Percentiles rank a stretch among this genome's conserved stretches.
Conservation (phyloP, 345 rosid species). For the Mangifera indica region DNA sequence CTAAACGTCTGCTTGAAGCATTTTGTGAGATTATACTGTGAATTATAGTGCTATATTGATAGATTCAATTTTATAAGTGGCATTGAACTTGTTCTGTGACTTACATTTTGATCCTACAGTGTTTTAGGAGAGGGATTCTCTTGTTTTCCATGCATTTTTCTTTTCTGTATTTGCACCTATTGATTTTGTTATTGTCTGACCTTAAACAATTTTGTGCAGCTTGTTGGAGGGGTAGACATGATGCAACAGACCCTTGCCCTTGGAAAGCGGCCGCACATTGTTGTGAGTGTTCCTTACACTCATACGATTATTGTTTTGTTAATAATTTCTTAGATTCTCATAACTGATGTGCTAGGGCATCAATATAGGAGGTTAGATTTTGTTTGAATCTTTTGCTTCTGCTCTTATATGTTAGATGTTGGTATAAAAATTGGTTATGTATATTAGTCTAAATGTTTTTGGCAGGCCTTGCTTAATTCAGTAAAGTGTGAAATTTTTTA, state of each 20-base stretch:
- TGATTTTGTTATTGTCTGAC: not conserved
- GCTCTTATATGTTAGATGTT: not conserved
- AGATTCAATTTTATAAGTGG: not conserved
- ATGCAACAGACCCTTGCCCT: constrained; percentile 75
- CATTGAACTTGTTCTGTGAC: not conserved
- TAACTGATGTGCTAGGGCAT: not conserved
- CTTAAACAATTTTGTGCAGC: constrained; percentile 39
- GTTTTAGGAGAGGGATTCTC: not conserved
- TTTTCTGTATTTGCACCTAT: not conserved
- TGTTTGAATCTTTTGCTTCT: too few species aligned
- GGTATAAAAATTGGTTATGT: not conserved
- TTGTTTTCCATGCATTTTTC: not conserved
- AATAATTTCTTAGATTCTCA: not conserved
- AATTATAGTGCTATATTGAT: not conserved
- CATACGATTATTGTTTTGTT: not conserved
- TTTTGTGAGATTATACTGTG: not conserved
- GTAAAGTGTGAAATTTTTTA: not conserved
- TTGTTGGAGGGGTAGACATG: constrained; percentile 94
- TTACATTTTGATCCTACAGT: not conserved
- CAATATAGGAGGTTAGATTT: too few species aligned
- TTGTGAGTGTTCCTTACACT: constrained; percentile 43
- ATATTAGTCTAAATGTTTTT: not conserved
- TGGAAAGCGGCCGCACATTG: constrained; percentile 80
- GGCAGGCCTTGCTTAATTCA: too few species aligned
- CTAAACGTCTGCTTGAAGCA: not conserved